These are phyloP conservation scores for Fusarium irregulare DNA, from an alignment of 2,329 filamentous ascomycete genomes.

Conservation along the genomic window DNA sequence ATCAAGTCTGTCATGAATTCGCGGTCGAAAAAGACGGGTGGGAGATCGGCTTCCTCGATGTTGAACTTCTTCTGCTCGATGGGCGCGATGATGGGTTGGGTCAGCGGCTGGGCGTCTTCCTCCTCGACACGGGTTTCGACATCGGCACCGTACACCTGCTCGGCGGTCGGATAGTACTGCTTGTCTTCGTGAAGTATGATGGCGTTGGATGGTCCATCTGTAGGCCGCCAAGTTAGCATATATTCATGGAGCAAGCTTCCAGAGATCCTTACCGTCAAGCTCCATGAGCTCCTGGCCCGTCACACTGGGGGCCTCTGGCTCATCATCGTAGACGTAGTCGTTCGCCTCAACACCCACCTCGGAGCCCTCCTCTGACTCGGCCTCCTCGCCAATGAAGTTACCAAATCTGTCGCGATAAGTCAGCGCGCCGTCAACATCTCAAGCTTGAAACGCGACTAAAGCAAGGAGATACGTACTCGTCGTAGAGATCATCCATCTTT, in stretches of 20 bases:
- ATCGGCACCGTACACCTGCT: constrained; percentile 92
- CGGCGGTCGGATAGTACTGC: constrained; percentile 98
- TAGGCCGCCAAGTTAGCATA: constrained; percentile 20
- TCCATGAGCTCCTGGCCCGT: constrained; percentile 92
- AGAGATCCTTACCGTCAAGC: constrained; percentile 73
- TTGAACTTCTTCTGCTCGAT: constrained; percentile 96
- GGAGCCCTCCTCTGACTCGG: constrained; percentile 85
- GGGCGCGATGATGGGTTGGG: constrained; percentile 92
- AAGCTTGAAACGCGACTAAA: constrained; percentile 13
- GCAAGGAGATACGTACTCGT: constrained; percentile 72
- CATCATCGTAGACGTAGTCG: constrained; percentile 86
- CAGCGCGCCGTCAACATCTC: constrained; percentile 30
- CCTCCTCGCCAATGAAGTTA: constrained; percentile 96
- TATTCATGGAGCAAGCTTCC: constrained; percentile 1
- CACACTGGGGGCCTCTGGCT: constrained; percentile 70
- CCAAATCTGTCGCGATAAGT: constrained; percentile 75
- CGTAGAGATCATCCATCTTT: constrained; percentile 93
- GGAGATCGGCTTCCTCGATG: constrained; percentile 90
- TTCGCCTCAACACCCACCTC: constrained; percentile 78
- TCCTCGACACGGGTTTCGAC: constrained; percentile 97
- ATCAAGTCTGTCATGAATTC: constrained; percentile 95
- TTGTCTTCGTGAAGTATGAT: constrained; percentile 99
- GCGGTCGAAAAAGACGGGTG: constrained; percentile 86
- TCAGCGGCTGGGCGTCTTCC: constrained; percentile 93
- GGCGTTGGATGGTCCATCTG: constrained; percentile 89